A percentile compares a stretch with the other conserved stretches of the same genome.
Conservation (phyloP, 495 filamentous ascomycete genomes). For the Neurospora sp. region DNA sequence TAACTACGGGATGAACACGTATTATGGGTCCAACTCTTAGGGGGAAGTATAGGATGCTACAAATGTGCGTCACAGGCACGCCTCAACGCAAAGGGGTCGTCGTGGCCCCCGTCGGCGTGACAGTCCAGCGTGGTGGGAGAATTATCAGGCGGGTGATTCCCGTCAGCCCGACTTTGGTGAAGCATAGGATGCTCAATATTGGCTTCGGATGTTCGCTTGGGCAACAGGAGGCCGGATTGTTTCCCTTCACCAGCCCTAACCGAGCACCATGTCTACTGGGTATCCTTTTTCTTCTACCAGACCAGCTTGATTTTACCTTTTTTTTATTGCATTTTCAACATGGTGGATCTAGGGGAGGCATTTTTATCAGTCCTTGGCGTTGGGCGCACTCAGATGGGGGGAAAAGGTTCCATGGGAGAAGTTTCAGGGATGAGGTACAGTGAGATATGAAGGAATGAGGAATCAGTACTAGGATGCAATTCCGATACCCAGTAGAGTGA, state of each 20-base stretch:
- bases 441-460: background rate
- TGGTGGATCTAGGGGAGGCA: background rate
- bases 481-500: background rate
- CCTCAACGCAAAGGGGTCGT: background rate
- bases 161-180: background rate
- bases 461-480: background rate
- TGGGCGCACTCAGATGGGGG: background rate
- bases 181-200: background rate
- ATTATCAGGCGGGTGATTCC: background rate
- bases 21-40: background rate
- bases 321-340: background rate
- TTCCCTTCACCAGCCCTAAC: background rate
- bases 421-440: background rate
- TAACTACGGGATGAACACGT: constrained; percentile 10
- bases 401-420: background rate
- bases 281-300: background rate
- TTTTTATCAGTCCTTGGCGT: background rate
- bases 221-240: background rate
- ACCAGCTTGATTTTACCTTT: background rate
- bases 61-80: background rate
- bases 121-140: background rate
- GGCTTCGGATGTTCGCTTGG: background rate
- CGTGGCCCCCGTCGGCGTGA: background rate
- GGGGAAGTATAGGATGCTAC: background rate
- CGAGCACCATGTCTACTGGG: background rate